Conservation (phyloP, 2,329 filamentous ascomycete genomes). For the Aureobasidium sp. region DNA sequence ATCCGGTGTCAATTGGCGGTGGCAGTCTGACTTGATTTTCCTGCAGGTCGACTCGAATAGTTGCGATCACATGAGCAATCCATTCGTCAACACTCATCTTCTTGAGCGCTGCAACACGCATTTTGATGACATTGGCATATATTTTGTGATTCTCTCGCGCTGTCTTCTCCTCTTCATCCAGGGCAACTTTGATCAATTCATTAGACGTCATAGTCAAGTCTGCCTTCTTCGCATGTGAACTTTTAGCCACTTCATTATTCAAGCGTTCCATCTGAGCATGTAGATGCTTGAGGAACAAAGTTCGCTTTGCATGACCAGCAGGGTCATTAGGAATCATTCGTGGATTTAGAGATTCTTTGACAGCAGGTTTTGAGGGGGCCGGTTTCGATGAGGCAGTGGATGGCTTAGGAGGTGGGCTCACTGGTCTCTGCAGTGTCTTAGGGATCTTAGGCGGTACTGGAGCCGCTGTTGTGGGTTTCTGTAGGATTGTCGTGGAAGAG, state of each 20-base stretch:
- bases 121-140: slow-evolving; percentile 79
- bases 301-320: slow-evolving; percentile 31
- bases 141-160: slow-evolving; percentile 62
- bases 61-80: slow-evolving; percentile 38
- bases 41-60: slow-evolving; percentile 40
- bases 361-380: background rate
- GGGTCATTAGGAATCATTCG: slow-evolving; percentile 51
- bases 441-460: background rate
- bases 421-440: slow-evolving; percentile 14
- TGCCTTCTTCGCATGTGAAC: slow-evolving; percentile 43
- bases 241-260: slow-evolving; percentile 55
- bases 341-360: slow-evolving; percentile 51
- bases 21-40: slow-evolving; percentile 23
- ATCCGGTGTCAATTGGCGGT: slow-evolving; percentile 58
- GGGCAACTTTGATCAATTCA: slow-evolving; percentile 58
- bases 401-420: slow-evolving; percentile 18
- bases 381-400: background rate
- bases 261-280: slow-evolving; percentile 61
- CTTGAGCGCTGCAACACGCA: slow-evolving; percentile 67
- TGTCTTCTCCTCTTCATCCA: slow-evolving; percentile 72
- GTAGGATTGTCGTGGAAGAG: background rate
- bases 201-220: slow-evolving; percentile 56
- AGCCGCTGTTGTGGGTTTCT: slow-evolving; percentile 21
- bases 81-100: slow-evolving; percentile 68
- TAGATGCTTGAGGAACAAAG: slow-evolving; percentile 49